A percentile compares a stretch with the other conserved stretches of the same genome.
These are phyloP conservation scores for Lentinula novae-zelandiae DNA, from an alignment of 1,284 basidiomycete species.

Conservation along the genomic window DNA sequence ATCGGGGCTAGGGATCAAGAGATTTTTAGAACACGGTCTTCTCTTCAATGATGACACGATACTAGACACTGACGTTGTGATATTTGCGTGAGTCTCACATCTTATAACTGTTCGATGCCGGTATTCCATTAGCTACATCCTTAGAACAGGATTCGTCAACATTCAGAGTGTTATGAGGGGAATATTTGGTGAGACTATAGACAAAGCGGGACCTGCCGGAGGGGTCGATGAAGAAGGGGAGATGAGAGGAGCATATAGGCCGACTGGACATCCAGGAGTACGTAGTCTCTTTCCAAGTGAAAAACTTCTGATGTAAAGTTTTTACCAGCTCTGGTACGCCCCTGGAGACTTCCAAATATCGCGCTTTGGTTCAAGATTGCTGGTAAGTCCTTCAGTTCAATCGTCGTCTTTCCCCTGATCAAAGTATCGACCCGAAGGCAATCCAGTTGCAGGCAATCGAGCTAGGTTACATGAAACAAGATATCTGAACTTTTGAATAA, in stretches of 20 bases:
- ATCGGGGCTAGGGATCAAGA: slow-evolving; percentile 24
- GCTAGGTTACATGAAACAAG: slow-evolving; percentile 6
- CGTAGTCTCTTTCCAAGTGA: background rate
- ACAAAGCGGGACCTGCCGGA: slow-evolving; percentile 18
- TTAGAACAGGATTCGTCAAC: slow-evolving; percentile 25
- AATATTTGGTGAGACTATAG: slow-evolving; percentile 24
- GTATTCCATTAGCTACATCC: background rate
- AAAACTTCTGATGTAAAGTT: background rate
- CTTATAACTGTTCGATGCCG: background rate
- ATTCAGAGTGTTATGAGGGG: slow-evolving; percentile 13
- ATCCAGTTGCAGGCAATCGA: slow-evolving; percentile 7
- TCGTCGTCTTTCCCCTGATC: background rate
- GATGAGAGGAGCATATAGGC: slow-evolving; percentile 20
- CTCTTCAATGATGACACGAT: slow-evolving; percentile 29
- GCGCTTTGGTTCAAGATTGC: slow-evolving; percentile 29
- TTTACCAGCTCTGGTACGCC: slow-evolving; percentile 31
- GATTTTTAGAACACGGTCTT: slow-evolving; percentile 22
- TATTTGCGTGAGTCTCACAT: slow-evolving; percentile 25
- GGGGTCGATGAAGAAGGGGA: slow-evolving; percentile 26
- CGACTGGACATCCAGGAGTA: slow-evolving; percentile 32
- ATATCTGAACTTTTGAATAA: background rate
- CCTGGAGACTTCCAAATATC: slow-evolving; percentile 30
- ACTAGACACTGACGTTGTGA: slow-evolving; percentile 27
- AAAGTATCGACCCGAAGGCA: background rate
- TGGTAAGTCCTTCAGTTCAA: slow-evolving; percentile 22